These are phyloP conservation scores for Kwoniella dendrophila DNA, from an alignment of 768 basidiomycete species.

Conservation along the genomic window DNA sequence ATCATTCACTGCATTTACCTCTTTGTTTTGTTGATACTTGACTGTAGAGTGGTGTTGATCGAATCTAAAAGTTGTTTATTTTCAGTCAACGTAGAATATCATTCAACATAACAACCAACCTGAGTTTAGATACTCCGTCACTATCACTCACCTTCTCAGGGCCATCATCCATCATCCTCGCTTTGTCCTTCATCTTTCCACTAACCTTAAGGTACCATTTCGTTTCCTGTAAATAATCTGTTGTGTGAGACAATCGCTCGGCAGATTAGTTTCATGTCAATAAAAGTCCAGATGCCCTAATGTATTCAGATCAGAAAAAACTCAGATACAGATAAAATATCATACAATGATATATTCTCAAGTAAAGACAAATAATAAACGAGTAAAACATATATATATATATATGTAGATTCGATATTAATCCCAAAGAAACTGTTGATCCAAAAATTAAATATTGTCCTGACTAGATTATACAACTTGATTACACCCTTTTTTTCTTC, in stretches of 20 bases:
- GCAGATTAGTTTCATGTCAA: no score
- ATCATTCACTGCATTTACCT: no score
- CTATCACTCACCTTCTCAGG: not conserved
- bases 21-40: no score
- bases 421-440: slow-evolving; percentile 18
- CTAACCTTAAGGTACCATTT: no score
- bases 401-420: not conserved
- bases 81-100: slow-evolving; percentile 25
- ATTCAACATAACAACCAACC: slow-evolving; percentile 16
- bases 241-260: no score
- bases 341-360: slow-evolving; percentile 7
- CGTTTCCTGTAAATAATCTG: no score
- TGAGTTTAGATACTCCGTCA: not conserved
- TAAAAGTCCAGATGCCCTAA: no score
- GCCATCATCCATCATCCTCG: not conserved
- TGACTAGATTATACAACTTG: not conserved
- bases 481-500: not conserved
- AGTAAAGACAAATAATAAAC: no score
- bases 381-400: not conserved
- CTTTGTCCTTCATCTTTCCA: not conserved
- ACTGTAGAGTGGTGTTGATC: not conserved
- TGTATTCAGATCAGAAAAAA: not conserved
- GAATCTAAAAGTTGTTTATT: not conserved
- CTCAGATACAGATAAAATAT: not conserved
- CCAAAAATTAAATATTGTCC: slow-evolving; percentile 11